Base-by-base conservation (phyloP, 1,139 yeast genomes). In the Candida dubliniensis region DNA sequence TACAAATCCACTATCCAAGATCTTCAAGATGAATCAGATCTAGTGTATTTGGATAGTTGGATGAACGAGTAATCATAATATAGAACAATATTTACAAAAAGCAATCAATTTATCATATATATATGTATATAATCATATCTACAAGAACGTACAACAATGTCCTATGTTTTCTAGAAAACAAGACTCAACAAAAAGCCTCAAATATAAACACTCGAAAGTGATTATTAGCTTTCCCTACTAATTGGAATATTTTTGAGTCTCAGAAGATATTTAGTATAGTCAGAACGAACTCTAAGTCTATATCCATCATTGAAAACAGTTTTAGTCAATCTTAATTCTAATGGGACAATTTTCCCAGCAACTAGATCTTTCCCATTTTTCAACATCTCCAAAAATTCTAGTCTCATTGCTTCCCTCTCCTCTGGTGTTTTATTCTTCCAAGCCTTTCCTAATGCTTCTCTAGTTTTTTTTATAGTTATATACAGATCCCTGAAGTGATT, bases 21-120 rank as follows among this genome's bases (percentile, higher is more conserved):
- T 23, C 66, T 66, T 9, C 65, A 60, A 32, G 67, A 67, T 26
- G 65, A 63, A 24, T 59, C 60, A 25, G 79, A 74, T 47, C 51
- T 63, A 45, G 70, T 67, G 4, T 67, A 68, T 51, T 60, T 74
- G 51, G 79, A 74, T 48, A 60, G 72, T 14, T 74, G 77, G 77
- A 44, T 44, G 35, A 47, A 47, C 40, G 46, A 38, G 35, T 47
- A 40, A 40, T 18, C n/a, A n/a, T n/a, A 5, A 18, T 4, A 18
- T 18, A 18, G 23, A 18, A 5, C 23, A 18, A 18, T 18, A 5
- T 18, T 18, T n/a, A n/a, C n/a, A n/a, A n/a, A n/a, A n/a, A n/a
- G n/a, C n/a, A n/a, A n/a, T n/a, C n/a, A n/a, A 18, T 18, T 5
- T 18, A 18, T 5, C 23, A 18, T 18, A 18, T 18, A 18, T 18